Evolutionary conservation across 805 yeast genomes (phyloP), one percentile per base, ranked within the genome.

Genomic region (Zygosaccharomyces rouxii): DNA sequence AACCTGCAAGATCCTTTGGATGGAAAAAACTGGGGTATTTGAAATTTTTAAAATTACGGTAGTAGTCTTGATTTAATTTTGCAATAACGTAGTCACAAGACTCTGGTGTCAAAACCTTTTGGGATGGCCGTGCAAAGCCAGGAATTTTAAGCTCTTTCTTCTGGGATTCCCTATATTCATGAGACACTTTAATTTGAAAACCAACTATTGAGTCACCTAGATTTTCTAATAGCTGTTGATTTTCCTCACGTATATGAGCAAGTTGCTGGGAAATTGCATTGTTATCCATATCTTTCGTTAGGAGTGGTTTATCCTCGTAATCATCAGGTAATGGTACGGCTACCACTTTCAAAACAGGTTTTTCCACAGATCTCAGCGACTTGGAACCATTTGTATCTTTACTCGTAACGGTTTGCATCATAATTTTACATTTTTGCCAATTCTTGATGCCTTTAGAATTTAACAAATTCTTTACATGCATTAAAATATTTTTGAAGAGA

Each of bases 401-500:
- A 18, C 28, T 23, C 13, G 38, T 35, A 16, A 41, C 54, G 1
- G 64, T 56, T 22, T 60, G 54, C 51, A 62, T 47, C 55, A 59
- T 51, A 9, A 62, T 42, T 42, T 58, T 60, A 14, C 57, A 50
- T 46, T 45, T 51, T 26, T 55, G 26, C 66, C 66, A 62, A 19
- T 53, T 45, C 1, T 22, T 23, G 19, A 49, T 30, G 7, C 44
- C 35, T 25, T 44, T 50, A 10, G 38, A 18, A 14, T 47, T 61
- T n/a, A 67, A 57, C 5, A 56, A 50, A 0, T 64, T 61, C 23
- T 80, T 65, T 2, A 57, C 50, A 22, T 73, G 40, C 7, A 46
- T 68, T 48, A 84, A 52, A 1, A 82, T 37, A 16, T 69, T 63
- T n/a, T 69, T 64, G 69, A 86, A 72, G 2, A 87, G 62, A 9